Conservation (phyloP, 2,329 filamentous ascomycete species). For the Immersiporthe knoxdaviesiana region DNA sequence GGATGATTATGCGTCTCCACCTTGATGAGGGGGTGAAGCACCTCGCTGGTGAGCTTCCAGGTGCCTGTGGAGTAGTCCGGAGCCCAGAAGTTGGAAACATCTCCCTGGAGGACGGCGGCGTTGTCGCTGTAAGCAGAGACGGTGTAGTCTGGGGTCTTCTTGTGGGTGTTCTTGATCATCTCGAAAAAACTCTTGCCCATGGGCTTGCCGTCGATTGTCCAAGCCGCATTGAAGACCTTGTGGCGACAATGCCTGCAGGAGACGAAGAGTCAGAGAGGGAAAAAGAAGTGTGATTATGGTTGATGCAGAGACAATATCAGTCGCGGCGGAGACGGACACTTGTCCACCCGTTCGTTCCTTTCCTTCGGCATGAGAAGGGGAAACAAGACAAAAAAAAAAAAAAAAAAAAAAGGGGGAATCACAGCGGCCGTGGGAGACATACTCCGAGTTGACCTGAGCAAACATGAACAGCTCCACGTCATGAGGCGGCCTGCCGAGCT, state of each 20-base stretch:
- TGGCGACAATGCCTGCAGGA: constrained; percentile 37
- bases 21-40: constrained; percentile 86
- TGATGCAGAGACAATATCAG: constrained; percentile 67
- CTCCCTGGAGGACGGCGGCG: constrained; percentile 84
- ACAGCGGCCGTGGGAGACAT: constrained; percentile 43
- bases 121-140: constrained; percentile 98
- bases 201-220: constrained; percentile 86
- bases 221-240: constrained; percentile 96
- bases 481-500: constrained; percentile 69
- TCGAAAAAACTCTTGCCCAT: constrained; percentile 84
- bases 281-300: constrained; percentile 73
- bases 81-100: constrained; percentile 77
- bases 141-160: constrained; percentile 77
- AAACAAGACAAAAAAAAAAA: background rate
- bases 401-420: constrained; percentile 5
- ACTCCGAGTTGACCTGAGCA: constrained; percentile 97
- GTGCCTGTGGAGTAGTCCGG: constrained; percentile 84
- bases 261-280: constrained; percentile 69
- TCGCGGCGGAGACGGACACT: constrained; percentile 23
- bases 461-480: constrained; percentile 99
- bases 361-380: background rate
- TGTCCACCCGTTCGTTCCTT: constrained; percentile 9
- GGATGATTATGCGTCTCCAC: constrained; percentile 99
- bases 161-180: constrained; percentile 97
- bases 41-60: constrained; percentile 86